Percentiles rank a stretch among this genome's conserved stretches.
Conservation (phyloP, 2,329 filamentous ascomycete species). For the Blastomyces emzantsi region DNA sequence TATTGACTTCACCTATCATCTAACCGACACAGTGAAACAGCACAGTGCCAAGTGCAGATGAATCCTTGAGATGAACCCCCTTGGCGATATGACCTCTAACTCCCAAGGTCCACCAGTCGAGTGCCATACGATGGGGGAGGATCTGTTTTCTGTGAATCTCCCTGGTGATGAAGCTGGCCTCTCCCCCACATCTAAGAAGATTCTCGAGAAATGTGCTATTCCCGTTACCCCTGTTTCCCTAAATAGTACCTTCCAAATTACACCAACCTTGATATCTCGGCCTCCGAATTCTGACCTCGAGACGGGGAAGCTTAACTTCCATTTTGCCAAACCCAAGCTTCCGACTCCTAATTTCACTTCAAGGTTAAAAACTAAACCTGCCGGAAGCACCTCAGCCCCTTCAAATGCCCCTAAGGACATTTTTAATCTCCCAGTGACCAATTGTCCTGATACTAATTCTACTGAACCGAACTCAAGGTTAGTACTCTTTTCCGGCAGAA, state of each 20-base stretch:
- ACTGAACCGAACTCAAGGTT: not conserved
- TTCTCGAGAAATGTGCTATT: conserved; percentile 17
- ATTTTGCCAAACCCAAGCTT: conserved; percentile 27
- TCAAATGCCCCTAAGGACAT: not conserved
- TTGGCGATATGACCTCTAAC: not conserved
- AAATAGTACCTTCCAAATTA: conserved; percentile 10
- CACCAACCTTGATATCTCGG: conserved; percentile 25
- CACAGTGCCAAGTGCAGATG: not conserved
- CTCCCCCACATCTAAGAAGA: conserved; percentile 17
- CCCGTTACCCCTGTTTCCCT: conserved; percentile 10
- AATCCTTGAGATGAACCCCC: not conserved
- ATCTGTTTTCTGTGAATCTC: not conserved
- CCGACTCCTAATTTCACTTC: conserved; percentile 15
- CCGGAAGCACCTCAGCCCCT: no score
- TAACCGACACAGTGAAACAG: not conserved
- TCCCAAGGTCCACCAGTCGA: not conserved
- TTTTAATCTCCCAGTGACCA: not conserved
- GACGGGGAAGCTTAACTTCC: conserved; percentile 26
- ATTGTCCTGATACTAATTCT: not conserved
- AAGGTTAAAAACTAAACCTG: conserved; percentile 9
- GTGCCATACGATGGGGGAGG: not conserved
- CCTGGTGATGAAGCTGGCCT: conserved; percentile 13
- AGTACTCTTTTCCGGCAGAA: not conserved
- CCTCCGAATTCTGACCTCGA: conserved; percentile 26
- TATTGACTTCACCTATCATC: not conserved